A percentile compares a stretch with the other conserved stretches of the same genome.
Conservation (phyloP, 139 green algal species). For the Auxenochlorella pyrenoidosa region DNA sequence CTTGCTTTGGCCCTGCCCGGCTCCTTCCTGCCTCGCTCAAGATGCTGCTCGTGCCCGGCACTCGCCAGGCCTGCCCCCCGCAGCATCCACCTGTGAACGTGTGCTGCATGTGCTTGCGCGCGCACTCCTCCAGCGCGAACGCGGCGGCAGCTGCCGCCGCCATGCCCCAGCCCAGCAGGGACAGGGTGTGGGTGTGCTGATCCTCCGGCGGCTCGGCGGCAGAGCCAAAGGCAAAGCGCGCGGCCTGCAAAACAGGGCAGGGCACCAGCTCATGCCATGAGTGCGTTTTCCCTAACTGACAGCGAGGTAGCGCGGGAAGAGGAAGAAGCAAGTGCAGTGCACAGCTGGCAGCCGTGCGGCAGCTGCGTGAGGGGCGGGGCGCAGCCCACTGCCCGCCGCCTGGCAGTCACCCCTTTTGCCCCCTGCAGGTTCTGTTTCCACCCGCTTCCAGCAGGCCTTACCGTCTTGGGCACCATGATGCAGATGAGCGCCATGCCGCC, state of each 20-base stretch:
- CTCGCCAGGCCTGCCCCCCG: not conserved
- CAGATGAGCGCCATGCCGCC: not conserved
- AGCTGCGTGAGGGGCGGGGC: too few relatives aligned
- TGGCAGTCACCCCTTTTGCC: too few relatives aligned
- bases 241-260: conserved; percentile 2
- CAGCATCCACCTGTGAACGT: conserved; percentile 17
- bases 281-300: too few relatives aligned
- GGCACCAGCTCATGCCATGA: too few relatives aligned
- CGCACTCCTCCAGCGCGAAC: conserved; percentile 41
- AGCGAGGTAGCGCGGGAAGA: too few relatives aligned
- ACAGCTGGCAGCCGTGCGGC: too few relatives aligned
- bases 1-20: too few relatives aligned
- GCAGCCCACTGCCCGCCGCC: too few relatives aligned
- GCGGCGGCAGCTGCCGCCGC: not conserved
- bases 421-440: not conserved
- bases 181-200: conserved; percentile 39
- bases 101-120: conserved; percentile 35
- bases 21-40: too few relatives aligned
- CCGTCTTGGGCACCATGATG: conserved; percentile 10
- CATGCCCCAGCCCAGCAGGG: conserved; percentile 24
- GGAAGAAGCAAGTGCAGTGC: not conserved
- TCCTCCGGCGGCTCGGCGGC: conserved; percentile 35
- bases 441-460: not conserved
- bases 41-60: too few relatives aligned
- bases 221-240: conserved; percentile 33